Conservation (phyloP, 2,329 filamentous ascomycete species). For the Arthrobotrys megalospora region DNA sequence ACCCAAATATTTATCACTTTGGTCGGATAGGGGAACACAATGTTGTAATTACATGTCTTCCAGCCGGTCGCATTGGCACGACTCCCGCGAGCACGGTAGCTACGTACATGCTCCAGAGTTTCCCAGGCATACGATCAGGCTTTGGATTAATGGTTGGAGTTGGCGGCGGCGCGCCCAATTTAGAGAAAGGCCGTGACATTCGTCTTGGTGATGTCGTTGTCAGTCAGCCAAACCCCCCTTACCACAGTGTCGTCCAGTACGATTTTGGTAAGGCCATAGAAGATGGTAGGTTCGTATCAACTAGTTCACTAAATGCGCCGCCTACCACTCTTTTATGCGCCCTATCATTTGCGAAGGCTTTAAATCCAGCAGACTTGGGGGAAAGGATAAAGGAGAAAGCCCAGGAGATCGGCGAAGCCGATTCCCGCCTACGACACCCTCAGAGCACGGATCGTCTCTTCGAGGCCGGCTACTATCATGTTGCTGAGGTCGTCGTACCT, state of each 20-base stretch:
- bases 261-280: conserved; percentile 19
- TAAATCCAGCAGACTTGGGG: conserved; percentile 1
- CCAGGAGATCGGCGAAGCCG: background rate
- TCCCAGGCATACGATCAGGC: background rate
- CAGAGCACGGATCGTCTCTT: background rate
- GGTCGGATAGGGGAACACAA: background rate
- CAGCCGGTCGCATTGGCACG: background rate
- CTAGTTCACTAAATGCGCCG: conserved; percentile 19
- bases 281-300: conserved; percentile 23
- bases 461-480: background rate
- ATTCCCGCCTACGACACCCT: background rate
- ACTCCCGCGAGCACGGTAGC: background rate
- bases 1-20: conserved; percentile 11
- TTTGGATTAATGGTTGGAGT: conserved; percentile 22
- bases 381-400: background rate
- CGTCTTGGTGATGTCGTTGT: conserved; percentile 31
- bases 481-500: background rate
- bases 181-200: conserved; percentile 8
- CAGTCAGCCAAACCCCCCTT: background rate
- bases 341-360: background rate
- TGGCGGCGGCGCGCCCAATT: conserved; percentile 12
- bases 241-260: conserved; percentile 21
- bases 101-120: background rate
- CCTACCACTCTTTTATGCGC: conserved; percentile 13
- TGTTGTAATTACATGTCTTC: conserved; percentile 17